These are phyloP conservation scores for Vitis rotundifolia DNA, from an alignment of 164 flowering plant species.

Conservation along the genomic window DNA sequence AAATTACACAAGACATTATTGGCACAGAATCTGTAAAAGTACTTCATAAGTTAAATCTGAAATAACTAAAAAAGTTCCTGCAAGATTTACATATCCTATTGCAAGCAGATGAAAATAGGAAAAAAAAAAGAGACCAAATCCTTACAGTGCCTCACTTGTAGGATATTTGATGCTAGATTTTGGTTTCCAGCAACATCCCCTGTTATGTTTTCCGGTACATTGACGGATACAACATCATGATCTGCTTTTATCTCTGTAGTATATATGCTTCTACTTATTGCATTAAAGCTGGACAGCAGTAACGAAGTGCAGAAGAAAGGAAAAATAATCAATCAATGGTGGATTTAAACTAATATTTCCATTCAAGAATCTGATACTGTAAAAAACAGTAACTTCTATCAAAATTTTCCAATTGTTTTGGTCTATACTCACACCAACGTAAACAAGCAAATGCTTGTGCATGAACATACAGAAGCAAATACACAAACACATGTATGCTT, in stretches of 20 bases:
- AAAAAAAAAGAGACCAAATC: neutral
- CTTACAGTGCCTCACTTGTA: constrained; percentile 89
- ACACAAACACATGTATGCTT: neutral
- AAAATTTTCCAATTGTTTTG: neutral
- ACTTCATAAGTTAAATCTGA: neutral
- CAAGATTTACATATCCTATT: neutral
- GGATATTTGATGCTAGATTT: constrained; percentile 73
- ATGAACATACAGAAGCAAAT: neutral
- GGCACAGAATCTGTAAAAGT: constrained; percentile 74
- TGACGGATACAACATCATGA: constrained; percentile 43
- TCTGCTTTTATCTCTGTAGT: constrained; percentile 49
- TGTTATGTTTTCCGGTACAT: constrained; percentile 78
- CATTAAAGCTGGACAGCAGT: constrained; percentile 56
- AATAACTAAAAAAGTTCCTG: neutral
- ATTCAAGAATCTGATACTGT: neutral
- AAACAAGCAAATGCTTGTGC: neutral
- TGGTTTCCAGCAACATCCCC: constrained; percentile 87
- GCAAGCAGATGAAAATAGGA: neutral
- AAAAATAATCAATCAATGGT: neutral
- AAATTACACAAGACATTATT: constrained; percentile 42
- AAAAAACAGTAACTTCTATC: neutral
- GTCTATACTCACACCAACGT: neutral
- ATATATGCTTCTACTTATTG: constrained; percentile 56
- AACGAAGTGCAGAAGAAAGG: neutral
- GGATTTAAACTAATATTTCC: neutral